A percentile compares a stretch with the other conserved stretches of the same genome.
Conservation (phyloP, 192 early-diverging fungal species). For the Ambispora gerdemannii region DNA sequence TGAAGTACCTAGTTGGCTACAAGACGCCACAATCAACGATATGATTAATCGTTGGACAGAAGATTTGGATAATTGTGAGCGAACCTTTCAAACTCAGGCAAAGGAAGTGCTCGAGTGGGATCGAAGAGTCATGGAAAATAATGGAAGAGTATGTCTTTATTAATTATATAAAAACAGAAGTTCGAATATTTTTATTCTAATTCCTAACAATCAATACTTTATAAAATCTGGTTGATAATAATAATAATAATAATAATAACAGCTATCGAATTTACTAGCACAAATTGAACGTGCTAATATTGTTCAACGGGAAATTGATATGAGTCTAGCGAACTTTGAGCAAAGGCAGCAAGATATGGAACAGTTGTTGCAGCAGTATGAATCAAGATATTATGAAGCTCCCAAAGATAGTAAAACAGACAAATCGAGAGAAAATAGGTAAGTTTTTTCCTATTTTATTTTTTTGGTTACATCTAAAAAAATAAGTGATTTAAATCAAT, state of each 20-base stretch:
- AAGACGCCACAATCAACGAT: conserved; percentile 88
- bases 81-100: conserved; percentile 84
- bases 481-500: not conserved
- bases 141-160: conserved; percentile 56
- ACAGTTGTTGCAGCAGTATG: conserved; percentile 76
- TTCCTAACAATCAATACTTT: conserved; percentile 17
- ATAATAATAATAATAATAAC: conserved; percentile 30
- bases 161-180: too few relatives aligned
- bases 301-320: conserved; percentile 76
- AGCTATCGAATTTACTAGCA: conserved; percentile 74
- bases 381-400: conserved; percentile 58
- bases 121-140: conserved; percentile 78
- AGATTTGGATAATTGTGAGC: conserved; percentile 74
- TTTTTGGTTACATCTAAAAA: not conserved
- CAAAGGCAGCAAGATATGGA: conserved; percentile 80
- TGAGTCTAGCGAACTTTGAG: conserved; percentile 84
- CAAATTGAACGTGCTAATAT: conserved; percentile 69
- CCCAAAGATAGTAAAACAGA: conserved; percentile 42
- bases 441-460: not conserved
- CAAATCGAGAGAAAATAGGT: conserved; percentile 43
- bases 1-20: conserved; percentile 57
- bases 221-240: not conserved
- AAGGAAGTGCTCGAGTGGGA: conserved; percentile 84
- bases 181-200: not conserved
- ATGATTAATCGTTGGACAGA: conserved; percentile 87